Base-by-base conservation (phyloP, 108 stramenopile genomes). In the Nannochloropsis gaditana region DNA sequence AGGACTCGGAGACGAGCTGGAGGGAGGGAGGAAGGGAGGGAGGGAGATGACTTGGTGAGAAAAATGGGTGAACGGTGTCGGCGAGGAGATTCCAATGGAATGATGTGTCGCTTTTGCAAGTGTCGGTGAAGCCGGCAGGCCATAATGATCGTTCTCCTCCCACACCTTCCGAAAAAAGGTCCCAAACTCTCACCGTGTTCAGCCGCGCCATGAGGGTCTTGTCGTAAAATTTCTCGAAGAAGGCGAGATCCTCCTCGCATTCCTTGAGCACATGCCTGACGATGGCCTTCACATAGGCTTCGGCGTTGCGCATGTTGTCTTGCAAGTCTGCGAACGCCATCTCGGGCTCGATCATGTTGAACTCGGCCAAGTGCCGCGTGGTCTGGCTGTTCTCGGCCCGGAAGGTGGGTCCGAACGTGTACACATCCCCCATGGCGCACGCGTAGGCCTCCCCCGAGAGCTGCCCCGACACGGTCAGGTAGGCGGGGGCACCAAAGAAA, bases 361-460 rank as follows among this genome's bases (percentile, higher is more conserved):
- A 98, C 87, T 98, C 96, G 17, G 96, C 95, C 45, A 99, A 90
- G 87, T 98, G 99, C 42, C 97, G 92, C n/a, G 96, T 92, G 15
- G 99, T 99, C 90, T 99, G 96, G 50, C 93, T 93, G 90, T 98
- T 98, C 92, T 99, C 99, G n/a, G 99, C 99, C 11, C 99, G 95
- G 86, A 99, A 99, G 44, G 99, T 98, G 43, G 99, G 99, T 19
- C 99, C 99, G 89, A 99, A 99, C 9, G 97, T 99, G 89, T 99
- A 99, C 45, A 99, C 94, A 91, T 98, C 96, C 43, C 97, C 97
- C 41, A 99, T 87, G 9, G 97, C 97, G 88, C 95, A 97, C 17
- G 97, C 97, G 86, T 97, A 94, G 5, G 98, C 94, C 90, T 99
- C 99, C 42, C 92, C 96, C 6, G 93, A 94, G 6, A 99, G 91